Evolutionary conservation across 2,329 filamentous ascomycete genomes (phyloP).

Genomic region (Hypoxylon sp.): DNA sequence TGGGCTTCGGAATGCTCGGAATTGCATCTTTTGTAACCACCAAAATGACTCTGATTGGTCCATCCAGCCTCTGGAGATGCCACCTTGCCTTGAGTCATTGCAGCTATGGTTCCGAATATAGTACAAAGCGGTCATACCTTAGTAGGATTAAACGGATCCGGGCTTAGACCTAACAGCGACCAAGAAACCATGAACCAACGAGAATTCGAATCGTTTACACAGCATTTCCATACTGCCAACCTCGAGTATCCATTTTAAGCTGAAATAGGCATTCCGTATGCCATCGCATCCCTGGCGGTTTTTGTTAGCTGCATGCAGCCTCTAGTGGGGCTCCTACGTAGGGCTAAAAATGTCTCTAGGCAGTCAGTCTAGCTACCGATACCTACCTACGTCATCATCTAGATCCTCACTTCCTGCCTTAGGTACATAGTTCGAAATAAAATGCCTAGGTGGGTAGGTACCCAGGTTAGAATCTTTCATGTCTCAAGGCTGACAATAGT

Average conservation of each 20-base stretch:
- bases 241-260: not conserved
- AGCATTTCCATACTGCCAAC: not conserved
- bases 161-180: conserved; percentile 14
- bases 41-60: conserved; percentile 37
- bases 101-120: conserved; percentile 28
- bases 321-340: not conserved
- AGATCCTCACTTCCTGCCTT: no score
- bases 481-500: no score
- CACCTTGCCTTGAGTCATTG: conserved; percentile 4
- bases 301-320: conserved; percentile 3
- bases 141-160: conserved; percentile 36
- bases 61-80: not conserved
- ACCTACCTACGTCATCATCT: conserved; percentile 1
- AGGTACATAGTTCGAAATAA: no score
- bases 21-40: conserved; percentile 17
- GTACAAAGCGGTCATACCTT: conserved; percentile 13
- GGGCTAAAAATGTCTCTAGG: not conserved
- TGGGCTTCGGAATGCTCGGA: conserved; percentile 34
- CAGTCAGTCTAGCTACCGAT: not conserved
- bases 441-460: no score
- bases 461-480: no score
- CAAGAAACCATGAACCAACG: not conserved
- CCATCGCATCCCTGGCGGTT: not conserved
- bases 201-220: not conserved
- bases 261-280: not conserved